Base-by-base conservation (phyloP, 2,329 filamentous ascomycete species). In the Beauveria rudraprayagi region DNA sequence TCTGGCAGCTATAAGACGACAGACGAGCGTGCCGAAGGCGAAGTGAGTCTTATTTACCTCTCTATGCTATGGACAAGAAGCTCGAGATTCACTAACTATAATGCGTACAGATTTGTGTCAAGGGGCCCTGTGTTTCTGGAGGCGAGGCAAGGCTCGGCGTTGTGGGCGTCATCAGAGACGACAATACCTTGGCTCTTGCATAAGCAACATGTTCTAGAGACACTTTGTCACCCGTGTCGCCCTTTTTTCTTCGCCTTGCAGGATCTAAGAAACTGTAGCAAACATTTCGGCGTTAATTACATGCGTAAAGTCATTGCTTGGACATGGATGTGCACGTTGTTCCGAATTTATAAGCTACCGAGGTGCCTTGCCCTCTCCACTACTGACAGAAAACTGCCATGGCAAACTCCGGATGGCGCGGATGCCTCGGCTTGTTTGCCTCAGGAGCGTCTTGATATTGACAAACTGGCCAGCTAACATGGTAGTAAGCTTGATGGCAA, bases 61-160 rank as follows among this genome's bases (percentile, higher is more conserved):
- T 59, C 26, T 5, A 19, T 44, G 9, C 14, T n/a, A 52, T 59
- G 30, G 6, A 10, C 3, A 14, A 37, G 5, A 37, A 6, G 34
- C 11, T 37, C 11, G 34, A 37, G 10, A 28, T 34, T 16, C 16
- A n/a, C 28, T 50, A 50, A 50, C 55, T 41, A n/a, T 1, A 1
- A 24, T 60, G 26, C 30, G 24, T 28, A 6, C 61, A 91, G 84
- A 85, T 96, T 66, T 76, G 87, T 43, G 88, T 88, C 3, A 80
- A 80, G 40, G 91, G 91, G 1, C 89, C 90, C 14, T 85, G 85
- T 50, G 91, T 96, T 16, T 83, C 85, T 56, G 88, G 86, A 47
- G 82, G 80, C 7, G 84, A 89, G 72, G 82, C 83, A 0, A 78
- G 79, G 7, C 72, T 93, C 30, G 85, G 87, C 5, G 79, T 88